A percentile compares a stretch with the other conserved stretches of the same genome.
Evolutionary conservation across 257 asterid genomes (phyloP).

Genomic region (Solanum tacnaense): DNA sequence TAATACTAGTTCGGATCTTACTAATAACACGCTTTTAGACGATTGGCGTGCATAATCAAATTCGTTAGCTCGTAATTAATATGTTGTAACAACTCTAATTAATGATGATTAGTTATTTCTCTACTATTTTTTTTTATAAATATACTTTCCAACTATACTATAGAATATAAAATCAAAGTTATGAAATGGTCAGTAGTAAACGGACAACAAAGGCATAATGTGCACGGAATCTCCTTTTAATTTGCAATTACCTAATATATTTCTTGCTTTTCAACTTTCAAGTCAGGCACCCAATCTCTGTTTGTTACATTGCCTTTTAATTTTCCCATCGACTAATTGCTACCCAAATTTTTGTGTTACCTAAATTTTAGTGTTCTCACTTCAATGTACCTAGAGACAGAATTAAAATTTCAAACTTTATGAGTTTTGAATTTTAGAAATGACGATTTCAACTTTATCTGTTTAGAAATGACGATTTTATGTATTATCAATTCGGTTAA

Average conservation of each 20-base stretch:
- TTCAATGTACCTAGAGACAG: background rate
- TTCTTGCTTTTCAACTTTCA: background rate
- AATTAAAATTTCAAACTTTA: too few relatives aligned
- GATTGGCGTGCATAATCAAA: background rate
- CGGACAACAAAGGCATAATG: background rate
- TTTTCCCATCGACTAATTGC: background rate
- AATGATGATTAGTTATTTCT: background rate
- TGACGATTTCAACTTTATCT: background rate
- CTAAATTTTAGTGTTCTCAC: background rate
- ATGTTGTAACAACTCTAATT: background rate
- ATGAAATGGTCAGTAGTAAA: background rate
- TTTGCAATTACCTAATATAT: background rate
- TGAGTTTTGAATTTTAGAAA: too few relatives aligned
- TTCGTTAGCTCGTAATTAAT: background rate
- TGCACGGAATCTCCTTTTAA: background rate
- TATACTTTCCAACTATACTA: background rate
- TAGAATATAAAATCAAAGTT: background rate
- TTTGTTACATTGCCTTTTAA: background rate
- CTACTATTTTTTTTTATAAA: background rate
- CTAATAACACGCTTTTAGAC: background rate
- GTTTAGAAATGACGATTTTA: too few relatives aligned
- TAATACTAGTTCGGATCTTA: background rate
- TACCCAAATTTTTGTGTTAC: background rate
- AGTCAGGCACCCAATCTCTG: background rate
- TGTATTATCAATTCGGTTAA: too few relatives aligned